A percentile compares a stretch with the other conserved stretches of the same genome.
Conservation (phyloP, 1,284 basidiomycete genomes). For the Apiotrichum akiyoshidainum region DNA sequence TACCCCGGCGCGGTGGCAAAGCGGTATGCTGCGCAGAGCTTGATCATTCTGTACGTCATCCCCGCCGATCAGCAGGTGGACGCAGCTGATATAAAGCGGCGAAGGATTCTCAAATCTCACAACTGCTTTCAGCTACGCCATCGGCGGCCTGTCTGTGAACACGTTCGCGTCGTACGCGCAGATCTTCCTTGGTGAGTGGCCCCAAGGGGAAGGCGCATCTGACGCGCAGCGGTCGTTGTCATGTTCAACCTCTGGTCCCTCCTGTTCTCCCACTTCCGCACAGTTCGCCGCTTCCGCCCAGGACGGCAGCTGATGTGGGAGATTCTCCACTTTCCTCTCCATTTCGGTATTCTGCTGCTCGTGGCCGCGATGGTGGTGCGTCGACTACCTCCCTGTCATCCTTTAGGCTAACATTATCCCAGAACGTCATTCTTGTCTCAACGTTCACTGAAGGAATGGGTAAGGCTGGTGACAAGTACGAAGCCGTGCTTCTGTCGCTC, state of each 20-base stretch:
- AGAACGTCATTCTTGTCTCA: not conserved
- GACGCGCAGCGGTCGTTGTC: slow-evolving; percentile 18
- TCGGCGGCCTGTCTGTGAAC: slow-evolving; percentile 24
- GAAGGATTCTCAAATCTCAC: slow-evolving; percentile 33
- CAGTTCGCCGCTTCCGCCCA: slow-evolving; percentile 10
- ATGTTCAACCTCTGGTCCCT: slow-evolving; percentile 30
- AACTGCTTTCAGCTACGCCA: slow-evolving; percentile 24
- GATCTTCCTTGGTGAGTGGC: slow-evolving; percentile 13
- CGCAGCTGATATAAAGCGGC: slow-evolving; percentile 19
- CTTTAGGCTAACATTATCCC: not conserved
- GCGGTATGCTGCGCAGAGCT: slow-evolving; percentile 33
- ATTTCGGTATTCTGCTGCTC: not conserved
- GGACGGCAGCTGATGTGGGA: slow-evolving; percentile 25
- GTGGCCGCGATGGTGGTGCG: not conserved
- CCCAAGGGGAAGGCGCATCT: not conserved
- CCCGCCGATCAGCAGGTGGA: not conserved
- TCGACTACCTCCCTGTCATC: not conserved
- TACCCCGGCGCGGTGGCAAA: slow-evolving; percentile 4
- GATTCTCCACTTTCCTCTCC: slow-evolving; percentile 2
- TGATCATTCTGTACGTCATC: slow-evolving; percentile 32
- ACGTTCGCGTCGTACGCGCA: slow-evolving; percentile 24
- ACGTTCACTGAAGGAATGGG: not conserved
- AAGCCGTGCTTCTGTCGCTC: not conserved
- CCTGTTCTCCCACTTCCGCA: slow-evolving; percentile 26
- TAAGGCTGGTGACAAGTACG: not conserved